phyloP scores from a whole-genome alignment of 176 grass and related monocot genomes.

The Triticum urartu region DNA sequence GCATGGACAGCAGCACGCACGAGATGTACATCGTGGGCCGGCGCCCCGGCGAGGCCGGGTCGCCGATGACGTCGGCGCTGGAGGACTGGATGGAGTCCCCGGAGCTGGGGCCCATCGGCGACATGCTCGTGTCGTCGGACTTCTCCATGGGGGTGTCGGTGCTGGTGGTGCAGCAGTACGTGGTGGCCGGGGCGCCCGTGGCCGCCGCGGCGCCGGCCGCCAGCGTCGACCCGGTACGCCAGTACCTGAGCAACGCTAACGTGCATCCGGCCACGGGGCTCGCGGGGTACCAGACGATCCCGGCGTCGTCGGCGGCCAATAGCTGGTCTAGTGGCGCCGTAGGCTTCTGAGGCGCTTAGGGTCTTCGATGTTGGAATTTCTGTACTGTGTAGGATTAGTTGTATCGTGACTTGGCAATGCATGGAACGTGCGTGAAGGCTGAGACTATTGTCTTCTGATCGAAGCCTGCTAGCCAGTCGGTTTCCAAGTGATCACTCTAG shows the following conservation, averaged over 20 bases:
- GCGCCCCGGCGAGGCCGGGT: conserved; percentile 43
- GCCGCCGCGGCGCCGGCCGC: background rate
- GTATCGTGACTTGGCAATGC: background rate
- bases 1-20: conserved; percentile 51
- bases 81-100: conserved; percentile 81
- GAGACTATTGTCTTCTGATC: background rate
- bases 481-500: background rate
- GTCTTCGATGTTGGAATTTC: background rate
- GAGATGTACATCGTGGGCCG: conserved; percentile 78
- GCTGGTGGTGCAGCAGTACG: conserved; percentile 78
- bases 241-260: conserved; percentile 59
- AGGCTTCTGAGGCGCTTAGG: conserved; percentile 33
- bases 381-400: conserved; percentile 4
- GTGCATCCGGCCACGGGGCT: conserved; percentile 27
- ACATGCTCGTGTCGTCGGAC: conserved; percentile 81
- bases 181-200: conserved; percentile 15
- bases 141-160: conserved; percentile 67
- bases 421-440: background rate
- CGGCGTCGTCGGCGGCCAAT: conserved; percentile 15
- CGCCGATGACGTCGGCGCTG: conserved; percentile 54
- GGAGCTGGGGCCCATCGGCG: conserved; percentile 83
- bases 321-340: conserved; percentile 42
- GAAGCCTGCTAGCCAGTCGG: background rate
- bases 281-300: conserved; percentile 14
- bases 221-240: conserved; percentile 32